Evolutionary conservation across 1,284 basidiomycete species (phyloP), one percentile per base, ranked within the genome.

Genomic region (Ganoderma boninense): DNA sequence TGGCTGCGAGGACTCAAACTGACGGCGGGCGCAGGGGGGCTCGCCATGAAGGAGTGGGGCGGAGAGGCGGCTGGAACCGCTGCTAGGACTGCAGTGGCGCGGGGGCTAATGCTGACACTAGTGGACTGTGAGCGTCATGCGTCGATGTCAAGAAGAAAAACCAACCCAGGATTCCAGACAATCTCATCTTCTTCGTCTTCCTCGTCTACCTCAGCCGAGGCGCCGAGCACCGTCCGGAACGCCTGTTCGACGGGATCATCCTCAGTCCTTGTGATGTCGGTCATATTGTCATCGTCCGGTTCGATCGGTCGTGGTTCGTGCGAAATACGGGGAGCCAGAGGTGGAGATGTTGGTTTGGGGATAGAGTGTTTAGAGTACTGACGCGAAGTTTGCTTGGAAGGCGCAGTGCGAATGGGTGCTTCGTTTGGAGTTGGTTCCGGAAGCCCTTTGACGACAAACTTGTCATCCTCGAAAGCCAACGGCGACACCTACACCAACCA

Each of bases 191-290:
- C 87, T 2, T 89, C 87, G 29, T 87, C 86, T 63, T 83, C 87
- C n/a, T 87, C 85, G 11, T 82, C 79, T 35, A 82, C 82, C 57
- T 81, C 82, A 0, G 80, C 80, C 8, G 84, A 80, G 29, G 83
- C 84, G 56, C 84, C 85, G 35, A 91, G 77, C 2, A 84, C 87
- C 65, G 89, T 84, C 38, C 92, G 81, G 84, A 97, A 95, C 2
- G 93, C 95, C 42, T 92, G 88, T 56, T 89, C 87, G 62, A 97
- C 88, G 0, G 92, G 90, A 77, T 97, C 96, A 72, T 96, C 94
- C 63, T 95, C 94, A 4, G 92, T 93, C 64, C 87, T 87, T 16
- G 89, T 92, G 46, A 84, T 84, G 71, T 92, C 91, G 3, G 91
- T 92, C 77, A 89, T 87, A n/a, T 85, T 85, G 68, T 94, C 93